phyloP scores from a whole-genome alignment of 1,284 basidiomycete species.

The Austropuccinia psidii region DNA sequence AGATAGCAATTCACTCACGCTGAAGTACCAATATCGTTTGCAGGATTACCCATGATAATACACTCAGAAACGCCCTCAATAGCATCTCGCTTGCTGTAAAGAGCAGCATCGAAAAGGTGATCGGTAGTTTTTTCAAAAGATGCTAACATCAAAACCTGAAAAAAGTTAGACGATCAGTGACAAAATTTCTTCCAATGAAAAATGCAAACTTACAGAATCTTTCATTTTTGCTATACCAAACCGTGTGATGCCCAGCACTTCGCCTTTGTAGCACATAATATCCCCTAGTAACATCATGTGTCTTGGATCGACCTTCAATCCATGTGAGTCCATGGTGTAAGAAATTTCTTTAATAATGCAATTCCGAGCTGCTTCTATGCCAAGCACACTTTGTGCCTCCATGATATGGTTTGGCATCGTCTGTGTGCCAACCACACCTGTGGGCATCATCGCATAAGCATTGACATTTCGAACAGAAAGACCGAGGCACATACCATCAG shows the following conservation, averaged over 20 bases:
- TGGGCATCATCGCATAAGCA: not conserved
- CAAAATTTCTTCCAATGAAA: not conserved
- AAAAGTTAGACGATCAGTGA: not conserved
- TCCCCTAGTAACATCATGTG: conserved; percentile 98
- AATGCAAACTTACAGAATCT: conserved; percentile 65
- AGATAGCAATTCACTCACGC: conserved; percentile 57
- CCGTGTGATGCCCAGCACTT: conserved; percentile 95
- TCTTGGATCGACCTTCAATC: conserved; percentile 97
- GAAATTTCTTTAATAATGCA: conserved; percentile 80
- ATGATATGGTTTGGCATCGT: conserved; percentile 97
- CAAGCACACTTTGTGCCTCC: conserved; percentile 85
- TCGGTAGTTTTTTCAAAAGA: conserved; percentile 99
- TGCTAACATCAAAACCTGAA: conserved; percentile 72
- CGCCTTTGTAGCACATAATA: conserved; percentile 99
- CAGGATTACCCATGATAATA: conserved; percentile 99
- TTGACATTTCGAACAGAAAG: not conserved
- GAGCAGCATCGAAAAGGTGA: conserved; percentile 94
- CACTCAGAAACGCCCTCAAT: conserved; percentile 97
- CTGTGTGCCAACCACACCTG: conserved; percentile 81
- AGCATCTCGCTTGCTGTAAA: conserved; percentile 88
- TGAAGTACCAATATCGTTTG: conserved; percentile 87
- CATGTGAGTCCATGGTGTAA: conserved; percentile 74
- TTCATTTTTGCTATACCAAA: conserved; percentile 99
- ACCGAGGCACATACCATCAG: conserved; percentile 62
- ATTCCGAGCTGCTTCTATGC: conserved; percentile 89